These are phyloP conservation scores for Leishmania martiniquensis DNA, from an alignment of 208 protist species.

Conservation along the genomic window DNA sequence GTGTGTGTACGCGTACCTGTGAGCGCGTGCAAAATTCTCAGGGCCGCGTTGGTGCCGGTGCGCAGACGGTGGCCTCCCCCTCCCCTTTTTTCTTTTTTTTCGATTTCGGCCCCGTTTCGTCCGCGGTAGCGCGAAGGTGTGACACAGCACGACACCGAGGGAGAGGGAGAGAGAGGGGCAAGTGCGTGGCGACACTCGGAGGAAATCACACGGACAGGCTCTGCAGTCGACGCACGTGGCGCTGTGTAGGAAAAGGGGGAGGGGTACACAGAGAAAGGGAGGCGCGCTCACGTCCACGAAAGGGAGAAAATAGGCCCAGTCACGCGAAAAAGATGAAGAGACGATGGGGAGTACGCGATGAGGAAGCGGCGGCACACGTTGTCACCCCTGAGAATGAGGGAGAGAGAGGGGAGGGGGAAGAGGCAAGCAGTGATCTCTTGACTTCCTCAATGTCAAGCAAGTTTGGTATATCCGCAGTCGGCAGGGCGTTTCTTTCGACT, in stretches of 20 bases:
- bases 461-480: neutral
- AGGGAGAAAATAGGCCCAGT: neutral
- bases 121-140: neutral
- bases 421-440: neutral
- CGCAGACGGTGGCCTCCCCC: too few relatives aligned
- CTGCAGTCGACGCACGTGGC: too few relatives aligned
- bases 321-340: too few relatives aligned
- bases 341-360: neutral
- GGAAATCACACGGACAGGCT: too few relatives aligned
- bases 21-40: too few relatives aligned
- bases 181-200: neutral
- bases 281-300: neutral
- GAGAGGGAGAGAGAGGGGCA: too few relatives aligned
- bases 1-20: constrained; percentile 5
- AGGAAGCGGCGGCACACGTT: neutral
- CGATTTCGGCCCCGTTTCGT: too few relatives aligned
- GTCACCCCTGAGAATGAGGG: too few relatives aligned
- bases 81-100: too few relatives aligned
- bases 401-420: neutral
- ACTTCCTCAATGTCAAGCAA: neutral
- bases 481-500: neutral
- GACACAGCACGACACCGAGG: too few relatives aligned
- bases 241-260: too few relatives aligned
- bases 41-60: too few relatives aligned
- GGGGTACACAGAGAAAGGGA: neutral